phyloP scores from a whole-genome alignment of 2,329 filamentous ascomycete species.

The Boeremia lycopersici region DNA sequence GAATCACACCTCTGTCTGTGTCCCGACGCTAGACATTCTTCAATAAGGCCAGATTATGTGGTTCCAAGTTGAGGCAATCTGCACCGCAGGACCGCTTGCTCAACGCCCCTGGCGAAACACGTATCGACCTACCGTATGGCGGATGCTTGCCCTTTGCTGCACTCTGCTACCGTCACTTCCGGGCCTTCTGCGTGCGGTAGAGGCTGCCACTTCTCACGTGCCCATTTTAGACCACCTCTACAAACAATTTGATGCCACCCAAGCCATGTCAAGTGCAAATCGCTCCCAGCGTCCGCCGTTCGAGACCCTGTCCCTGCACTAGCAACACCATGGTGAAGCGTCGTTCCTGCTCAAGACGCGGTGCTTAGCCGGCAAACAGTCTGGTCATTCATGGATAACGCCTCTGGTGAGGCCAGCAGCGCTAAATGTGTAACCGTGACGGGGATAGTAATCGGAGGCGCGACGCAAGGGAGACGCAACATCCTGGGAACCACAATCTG shows the following conservation, averaged over 20 bases:
- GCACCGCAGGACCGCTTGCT: constrained; percentile 44
- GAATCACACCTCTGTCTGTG: constrained; percentile 29
- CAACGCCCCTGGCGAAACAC: constrained; percentile 47
- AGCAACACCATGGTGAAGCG: constrained; percentile 17
- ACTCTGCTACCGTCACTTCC: constrained; percentile 18
- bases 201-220: constrained; percentile 19
- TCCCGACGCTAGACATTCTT: constrained; percentile 29
- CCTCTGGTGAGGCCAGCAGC: constrained; percentile 28
- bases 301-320: constrained; percentile 25
- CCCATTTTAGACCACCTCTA: background rate
- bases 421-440: constrained; percentile 43
- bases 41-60: constrained; percentile 32
- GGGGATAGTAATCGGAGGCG: constrained; percentile 27
- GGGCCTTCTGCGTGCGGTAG: constrained; percentile 5
- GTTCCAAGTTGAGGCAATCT: constrained; percentile 47
- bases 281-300: constrained; percentile 19
- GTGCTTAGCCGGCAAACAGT: constrained; percentile 24
- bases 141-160: constrained; percentile 18
- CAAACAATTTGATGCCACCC: background rate
- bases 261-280: constrained; percentile 16
- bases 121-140: constrained; percentile 23
- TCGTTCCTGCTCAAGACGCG: constrained; percentile 39
- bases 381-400: constrained; percentile 20
- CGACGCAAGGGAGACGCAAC: constrained; percentile 36
- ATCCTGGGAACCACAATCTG: constrained; percentile 27